These are phyloP conservation scores for Cordyceps militaris DNA, from an alignment of 2,329 filamentous ascomycete species.

Conservation along the genomic window DNA sequence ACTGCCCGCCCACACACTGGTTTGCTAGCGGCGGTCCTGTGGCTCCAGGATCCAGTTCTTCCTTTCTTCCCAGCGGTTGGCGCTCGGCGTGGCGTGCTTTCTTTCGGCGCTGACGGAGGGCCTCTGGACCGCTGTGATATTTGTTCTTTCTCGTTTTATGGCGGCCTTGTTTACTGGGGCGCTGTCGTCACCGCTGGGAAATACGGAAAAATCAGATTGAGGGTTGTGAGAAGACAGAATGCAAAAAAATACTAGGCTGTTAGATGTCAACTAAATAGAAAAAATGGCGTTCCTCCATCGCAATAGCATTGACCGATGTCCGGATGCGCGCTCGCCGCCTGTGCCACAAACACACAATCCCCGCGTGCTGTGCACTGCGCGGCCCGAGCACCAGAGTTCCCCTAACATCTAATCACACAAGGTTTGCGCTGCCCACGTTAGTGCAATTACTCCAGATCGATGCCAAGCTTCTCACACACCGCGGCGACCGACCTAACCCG, in stretches of 20 bases:
- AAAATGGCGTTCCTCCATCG: neutral
- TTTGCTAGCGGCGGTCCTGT: neutral
- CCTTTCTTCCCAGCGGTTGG: neutral
- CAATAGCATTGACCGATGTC: neutral
- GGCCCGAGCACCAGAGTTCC: neutral
- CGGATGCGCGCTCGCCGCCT: neutral
- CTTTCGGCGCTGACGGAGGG: neutral
- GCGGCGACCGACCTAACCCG: neutral
- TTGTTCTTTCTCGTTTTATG: neutral
- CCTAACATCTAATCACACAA: neutral
- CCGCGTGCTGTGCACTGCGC: neutral
- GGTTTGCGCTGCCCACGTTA: slow-evolving; percentile 4
- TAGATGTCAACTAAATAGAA: neutral
- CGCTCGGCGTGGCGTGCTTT: slow-evolving; percentile 3
- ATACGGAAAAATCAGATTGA: neutral
- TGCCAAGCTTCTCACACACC: neutral
- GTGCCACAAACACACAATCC: neutral
- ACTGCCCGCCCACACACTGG: too few relatives aligned
- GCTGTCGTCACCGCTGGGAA: neutral
- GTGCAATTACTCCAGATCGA: neutral
- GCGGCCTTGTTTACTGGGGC: slow-evolving; percentile 1
- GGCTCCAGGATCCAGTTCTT: slow-evolving; percentile 3
- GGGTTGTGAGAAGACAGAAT: neutral
- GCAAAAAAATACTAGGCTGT: neutral
- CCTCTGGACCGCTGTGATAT: neutral